Base-by-base conservation (phyloP, 805 yeast genomes). In the Scheffersomyces coipomensis region DNA sequence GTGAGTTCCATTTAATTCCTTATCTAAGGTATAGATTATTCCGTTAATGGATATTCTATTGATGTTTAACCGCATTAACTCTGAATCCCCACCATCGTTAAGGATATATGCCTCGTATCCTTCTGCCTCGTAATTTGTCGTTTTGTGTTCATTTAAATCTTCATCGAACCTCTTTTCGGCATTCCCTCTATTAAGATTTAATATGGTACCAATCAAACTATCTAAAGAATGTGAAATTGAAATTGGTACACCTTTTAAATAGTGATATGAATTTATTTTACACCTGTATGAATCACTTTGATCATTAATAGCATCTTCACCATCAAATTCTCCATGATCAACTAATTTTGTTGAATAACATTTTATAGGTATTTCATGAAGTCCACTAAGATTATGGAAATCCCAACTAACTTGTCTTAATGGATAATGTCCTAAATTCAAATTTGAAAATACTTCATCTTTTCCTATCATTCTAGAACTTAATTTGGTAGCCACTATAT, bases 401-500 rank as follows among this genome's bases (percentile, higher is more conserved):
- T 66, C 53, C 71, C 72, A 64, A 10, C 46, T n/a, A 17, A 46
- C 38, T 37, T 56, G 46, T 12, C 39, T 40, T 47, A 64, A 37
- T 6, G 62, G 60, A 29, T 37, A 43, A 2, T 32, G 38, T n/a
- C 43, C 31, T 8, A 38, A 32, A 26, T 45, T 25, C 11, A 51
- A 40, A 31, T 43, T 42, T 17, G 49, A 43, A n/a, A 45, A 22
- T 12, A 41, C 12, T 5, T 41, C 46, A 26, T 42, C 43, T 10
- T 44, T 42, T 13, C 12, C 15, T 3, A 44, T 36, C 17, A 56
- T 25, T 30, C 84, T 55, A 33, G 57, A 52, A 4, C 67, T 43
- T 33, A 81, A 44, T 4, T 64, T 62, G 31, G 70, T 71, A 5
- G 79, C 76, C 19, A 78, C 69, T 15, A 75, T 65, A 21, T 77